A percentile compares a stretch with the other conserved stretches of the same genome.
Evolutionary conservation across 768 basidiomycete species (phyloP).

Genomic region (Cyclocybe aegerita): DNA sequence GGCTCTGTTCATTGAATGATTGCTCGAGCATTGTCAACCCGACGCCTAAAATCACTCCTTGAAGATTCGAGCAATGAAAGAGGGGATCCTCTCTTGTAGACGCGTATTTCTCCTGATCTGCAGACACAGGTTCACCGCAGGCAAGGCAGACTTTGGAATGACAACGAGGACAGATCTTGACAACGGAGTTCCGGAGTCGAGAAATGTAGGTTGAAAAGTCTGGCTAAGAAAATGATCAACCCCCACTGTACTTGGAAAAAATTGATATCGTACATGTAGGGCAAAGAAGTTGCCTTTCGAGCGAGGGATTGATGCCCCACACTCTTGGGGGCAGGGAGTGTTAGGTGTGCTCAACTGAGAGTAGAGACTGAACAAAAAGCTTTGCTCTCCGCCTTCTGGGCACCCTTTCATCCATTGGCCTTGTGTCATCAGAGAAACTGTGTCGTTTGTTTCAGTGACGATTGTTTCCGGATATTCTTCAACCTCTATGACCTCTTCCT

Average conservation of each 20-base stretch:
- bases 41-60: slow-evolving; percentile 89
- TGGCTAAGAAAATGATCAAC: slow-evolving; percentile 42
- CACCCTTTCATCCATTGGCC: slow-evolving; percentile 98
- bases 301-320: slow-evolving; percentile 60
- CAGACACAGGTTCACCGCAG: slow-evolving; percentile 66
- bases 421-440: slow-evolving; percentile 73
- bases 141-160: slow-evolving; percentile 66
- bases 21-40: slow-evolving; percentile 86
- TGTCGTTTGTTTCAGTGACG: slow-evolving; percentile 36
- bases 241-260: slow-evolving; percentile 2
- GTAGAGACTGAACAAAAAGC: slow-evolving; percentile 84
- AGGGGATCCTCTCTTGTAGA: slow-evolving; percentile 54
- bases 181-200: slow-evolving; percentile 58
- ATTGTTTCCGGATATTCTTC: slow-evolving; percentile 72
- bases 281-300: slow-evolving; percentile 81
- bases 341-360: slow-evolving; percentile 63
- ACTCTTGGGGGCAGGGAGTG: slow-evolving; percentile 74
- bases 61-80: slow-evolving; percentile 88
- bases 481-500: slow-evolving; percentile 89
- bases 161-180: slow-evolving; percentile 63
- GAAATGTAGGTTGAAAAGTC: slow-evolving; percentile 71
- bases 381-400: slow-evolving; percentile 90
- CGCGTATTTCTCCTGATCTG: slow-evolving; percentile 36
- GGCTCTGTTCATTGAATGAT: slow-evolving; percentile 57
- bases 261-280: slow-evolving; percentile 62